phyloP scores from a whole-genome alignment of 805 yeast species.

The Vanderwaltozyma tropicalis region DNA sequence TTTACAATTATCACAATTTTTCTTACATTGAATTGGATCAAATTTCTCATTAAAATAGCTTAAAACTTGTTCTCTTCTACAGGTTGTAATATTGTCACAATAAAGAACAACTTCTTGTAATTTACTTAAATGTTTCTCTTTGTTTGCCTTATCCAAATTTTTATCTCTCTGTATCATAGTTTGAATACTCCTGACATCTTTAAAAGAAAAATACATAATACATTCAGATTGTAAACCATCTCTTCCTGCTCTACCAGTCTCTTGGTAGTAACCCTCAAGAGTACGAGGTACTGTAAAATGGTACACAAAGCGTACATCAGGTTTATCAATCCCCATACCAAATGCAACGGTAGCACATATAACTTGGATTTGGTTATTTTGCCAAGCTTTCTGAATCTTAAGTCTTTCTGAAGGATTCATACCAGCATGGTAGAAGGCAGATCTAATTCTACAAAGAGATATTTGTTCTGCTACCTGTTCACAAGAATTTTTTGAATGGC shows the following conservation, averaged over 20 bases:
- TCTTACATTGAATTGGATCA: slow-evolving; percentile 52
- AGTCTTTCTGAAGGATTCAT: slow-evolving; percentile 70
- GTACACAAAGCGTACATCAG: slow-evolving; percentile 86
- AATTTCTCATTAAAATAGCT: slow-evolving; percentile 86
- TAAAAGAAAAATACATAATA: slow-evolving; percentile 68
- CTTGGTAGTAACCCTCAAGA: slow-evolving; percentile 94
- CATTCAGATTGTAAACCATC: slow-evolving; percentile 83
- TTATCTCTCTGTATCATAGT: slow-evolving; percentile 68
- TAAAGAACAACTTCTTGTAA: slow-evolving; percentile 80
- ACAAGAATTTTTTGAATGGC: slow-evolving; percentile 83
- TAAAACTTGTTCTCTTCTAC: slow-evolving; percentile 81
- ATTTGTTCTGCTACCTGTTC: slow-evolving; percentile 63
- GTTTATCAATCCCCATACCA: slow-evolving; percentile 99
- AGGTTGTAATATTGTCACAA: slow-evolving; percentile 86
- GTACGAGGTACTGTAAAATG: slow-evolving; percentile 85
- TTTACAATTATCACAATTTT: slow-evolving; percentile 79
- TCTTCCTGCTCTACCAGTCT: slow-evolving; percentile 97
- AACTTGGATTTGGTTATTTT: slow-evolving; percentile 53
- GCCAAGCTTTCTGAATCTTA: slow-evolving; percentile 73
- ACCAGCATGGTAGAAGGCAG: slow-evolving; percentile 88
- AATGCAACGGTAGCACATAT: slow-evolving; percentile 98
- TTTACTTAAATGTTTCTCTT: slow-evolving; percentile 70
- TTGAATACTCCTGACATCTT: slow-evolving; percentile 71
- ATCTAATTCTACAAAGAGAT: slow-evolving; percentile 51
- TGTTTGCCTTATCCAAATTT: slow-evolving; percentile 51